Base-by-base conservation (phyloP, 352 stramenopile species). In the Globisporangium takayamanum region DNA sequence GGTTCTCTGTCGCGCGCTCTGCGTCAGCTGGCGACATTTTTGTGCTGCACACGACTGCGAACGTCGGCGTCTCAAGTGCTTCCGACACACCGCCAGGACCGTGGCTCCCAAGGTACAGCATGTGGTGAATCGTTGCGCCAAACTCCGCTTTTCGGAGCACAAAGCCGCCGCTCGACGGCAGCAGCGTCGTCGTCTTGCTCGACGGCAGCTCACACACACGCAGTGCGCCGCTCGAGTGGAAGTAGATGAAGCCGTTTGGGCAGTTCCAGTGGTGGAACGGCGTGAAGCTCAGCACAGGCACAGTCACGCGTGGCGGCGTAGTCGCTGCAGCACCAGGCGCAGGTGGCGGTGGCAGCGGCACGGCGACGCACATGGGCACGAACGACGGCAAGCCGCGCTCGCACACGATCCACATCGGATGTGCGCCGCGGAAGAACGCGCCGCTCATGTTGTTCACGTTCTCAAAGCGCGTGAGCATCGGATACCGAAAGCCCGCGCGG, bases 191-290 rank as follows among this genome's bases (percentile, higher is more conserved):
- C 0, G 77, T 89, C 42, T 87, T 87, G 41, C 69, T 89, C 0
- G 84, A 88, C 5, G 85, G 85, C 18, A 92, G 67, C 53, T 95
- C 84, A 44, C 85, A 95, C 2, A 95, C 83, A 2, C 85, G 83
- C 16, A 95, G 69, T 1, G 73, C 74, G 25, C 85, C 85, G 12
- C 81, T 72, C 4, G 84, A 94, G 55, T 95, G 85, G 70, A 90
- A 95, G 61, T 93, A 95, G 52, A 93, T 92, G 59, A 95, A 95
- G 0, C 85, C 85, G 57, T 91, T 87, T 2, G 85, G 85, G 47
- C 84, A 95, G 57, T 95, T 94, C 82, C 81, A 92, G 53, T 95
- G 85, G 37, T 95, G 81, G 63, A 95, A 95, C 1, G 84, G 77
- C 33, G 85, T 94, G 56, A 91, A 93, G 61, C 83, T 90, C 50